Base-by-base conservation (phyloP, 2,329 filamentous ascomycete genomes). In the Fusarium scirpi region DNA sequence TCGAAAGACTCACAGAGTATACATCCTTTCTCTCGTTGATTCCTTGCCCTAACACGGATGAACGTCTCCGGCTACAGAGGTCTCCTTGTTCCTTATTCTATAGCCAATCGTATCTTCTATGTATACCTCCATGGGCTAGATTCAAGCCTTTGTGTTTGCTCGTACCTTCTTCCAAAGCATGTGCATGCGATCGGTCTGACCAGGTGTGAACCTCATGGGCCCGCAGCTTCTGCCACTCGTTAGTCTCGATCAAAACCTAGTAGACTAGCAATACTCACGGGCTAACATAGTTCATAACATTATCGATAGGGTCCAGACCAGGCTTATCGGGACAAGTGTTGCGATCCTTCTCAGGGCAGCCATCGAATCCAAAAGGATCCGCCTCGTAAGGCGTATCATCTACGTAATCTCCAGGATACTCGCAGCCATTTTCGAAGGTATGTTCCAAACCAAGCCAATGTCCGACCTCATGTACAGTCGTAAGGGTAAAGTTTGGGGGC, bases 361-460 rank as follows among this genome's bases (percentile, higher is more conserved):
- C 48, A 1, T 56, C 49, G 13, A 1, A 5, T 6, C n/a, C 24
- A 6, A 18, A 7, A 6, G 62, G 53, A 0, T 15, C 24, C 7
- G 16, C 45, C 22, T 70, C 62, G 10, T 66, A 58, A 5, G 67
- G 54, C 2, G 67, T 70, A 45, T 70, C 49, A 2, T 67, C 62
- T 2, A 70, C 58, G 3, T 52, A 62, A 6, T 70, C 62, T 11
- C 67, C 62, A 6, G 67, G 67, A 9, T 57, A 58, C 3, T 70
- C 38, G 1, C 62, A 70, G 2, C 67, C 58, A 15, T 67, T 70
- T 5, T 54, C 20, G 22, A 70, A 70, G 3, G 67, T 70, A 46
- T 70, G 67, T 0, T 67, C 58, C 11, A 70, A 43, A 9, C 67
- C 62, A 20, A 70, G 51, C 67, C 62, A 70, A 25, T 70, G 62